Evolutionary conservation across 2,329 filamentous ascomycete species (phyloP).

Genomic region (Verticillium alfalfae): DNA sequence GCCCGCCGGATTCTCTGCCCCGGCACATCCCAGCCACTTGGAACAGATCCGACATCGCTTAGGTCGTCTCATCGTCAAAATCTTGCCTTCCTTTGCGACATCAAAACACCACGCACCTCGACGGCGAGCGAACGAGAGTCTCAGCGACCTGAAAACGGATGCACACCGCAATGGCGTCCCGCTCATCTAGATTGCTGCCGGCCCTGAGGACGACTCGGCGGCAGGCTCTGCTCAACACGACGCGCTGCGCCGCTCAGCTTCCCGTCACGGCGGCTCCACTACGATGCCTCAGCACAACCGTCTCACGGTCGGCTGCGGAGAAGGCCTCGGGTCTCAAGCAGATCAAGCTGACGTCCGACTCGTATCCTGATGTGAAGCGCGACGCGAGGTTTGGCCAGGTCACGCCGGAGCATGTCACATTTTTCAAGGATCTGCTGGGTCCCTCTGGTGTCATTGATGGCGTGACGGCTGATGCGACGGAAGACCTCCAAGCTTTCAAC

Average conservation of each 20-base stretch:
- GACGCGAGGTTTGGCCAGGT: constrained; percentile 70
- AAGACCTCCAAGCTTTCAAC: constrained; percentile 90
- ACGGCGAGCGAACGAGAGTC: not conserved
- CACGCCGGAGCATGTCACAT: constrained; percentile 71
- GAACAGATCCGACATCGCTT: not conserved
- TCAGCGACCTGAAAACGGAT: not conserved
- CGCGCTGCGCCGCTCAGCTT: not conserved
- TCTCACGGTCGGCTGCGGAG: constrained; percentile 1
- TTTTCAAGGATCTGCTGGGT: constrained; percentile 78
- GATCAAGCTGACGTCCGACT: constrained; percentile 74
- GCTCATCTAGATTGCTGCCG: constrained; percentile 11
- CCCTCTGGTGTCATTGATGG: constrained; percentile 81
- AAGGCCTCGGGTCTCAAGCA: constrained; percentile 7
- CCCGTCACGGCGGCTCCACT: not conserved
- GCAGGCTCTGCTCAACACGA: constrained; percentile 8
- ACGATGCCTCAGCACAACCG: constrained; percentile 7
- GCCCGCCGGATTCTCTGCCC: not conserved
- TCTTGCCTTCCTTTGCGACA: not conserved
- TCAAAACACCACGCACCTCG: not conserved
- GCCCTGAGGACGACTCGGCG: constrained; percentile 11
- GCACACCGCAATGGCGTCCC: constrained; percentile 10
- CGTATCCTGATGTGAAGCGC: constrained; percentile 77
- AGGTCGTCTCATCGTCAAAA: not conserved
- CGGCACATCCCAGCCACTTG: not conserved
- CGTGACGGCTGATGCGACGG: constrained; percentile 63